Conservation (phyloP, 495 filamentous ascomycete genomes). For the Antarctomyces pellizariae region DNA sequence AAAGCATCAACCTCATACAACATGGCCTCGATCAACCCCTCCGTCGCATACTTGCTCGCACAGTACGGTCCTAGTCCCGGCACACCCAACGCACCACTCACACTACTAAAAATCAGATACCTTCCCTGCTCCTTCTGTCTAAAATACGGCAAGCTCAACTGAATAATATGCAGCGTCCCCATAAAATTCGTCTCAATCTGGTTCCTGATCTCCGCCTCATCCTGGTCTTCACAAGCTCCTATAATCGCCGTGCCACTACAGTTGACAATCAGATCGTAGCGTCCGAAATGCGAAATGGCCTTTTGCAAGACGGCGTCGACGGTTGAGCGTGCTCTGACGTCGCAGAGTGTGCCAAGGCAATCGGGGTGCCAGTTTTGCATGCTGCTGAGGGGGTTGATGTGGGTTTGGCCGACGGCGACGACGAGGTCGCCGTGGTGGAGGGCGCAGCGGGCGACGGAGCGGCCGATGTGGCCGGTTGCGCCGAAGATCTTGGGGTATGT, state of each 20-base stretch:
- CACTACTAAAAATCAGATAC: slow-evolving; percentile 87
- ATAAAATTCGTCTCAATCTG: slow-evolving; percentile 97
- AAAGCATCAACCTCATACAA: slow-evolving; percentile 83
- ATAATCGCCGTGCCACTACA: slow-evolving; percentile 86
- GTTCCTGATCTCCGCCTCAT: slow-evolving; percentile 80
- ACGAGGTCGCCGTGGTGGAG: slow-evolving; percentile 74
- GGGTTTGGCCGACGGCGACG: slow-evolving; percentile 64
- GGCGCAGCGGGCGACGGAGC: slow-evolving; percentile 60
- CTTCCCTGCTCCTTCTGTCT: slow-evolving; percentile 46
- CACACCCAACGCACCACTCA: slow-evolving; percentile 68
- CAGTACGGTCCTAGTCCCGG: slow-evolving; percentile 86
- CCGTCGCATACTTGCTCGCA: slow-evolving; percentile 88
- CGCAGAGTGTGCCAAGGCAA: slow-evolving; percentile 64
- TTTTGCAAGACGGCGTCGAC: slow-evolving; percentile 45
- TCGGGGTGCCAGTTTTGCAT: slow-evolving; percentile 45
- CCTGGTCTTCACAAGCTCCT: slow-evolving; percentile 89
- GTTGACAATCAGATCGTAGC: slow-evolving; percentile 76
- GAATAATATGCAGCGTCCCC: slow-evolving; percentile 81
- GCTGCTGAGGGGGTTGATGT: slow-evolving; percentile 47
- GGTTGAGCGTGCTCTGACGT: slow-evolving; percentile 63
- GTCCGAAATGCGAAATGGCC: slow-evolving; percentile 50
- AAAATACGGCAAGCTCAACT: slow-evolving; percentile 75
- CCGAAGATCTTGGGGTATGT: slow-evolving; percentile 47
- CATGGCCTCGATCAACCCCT: slow-evolving; percentile 87
- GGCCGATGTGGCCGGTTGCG: slow-evolving; percentile 87